Conservation (phyloP, 2,329 filamentous ascomycete genomes). For the Ramularia endophylla region DNA sequence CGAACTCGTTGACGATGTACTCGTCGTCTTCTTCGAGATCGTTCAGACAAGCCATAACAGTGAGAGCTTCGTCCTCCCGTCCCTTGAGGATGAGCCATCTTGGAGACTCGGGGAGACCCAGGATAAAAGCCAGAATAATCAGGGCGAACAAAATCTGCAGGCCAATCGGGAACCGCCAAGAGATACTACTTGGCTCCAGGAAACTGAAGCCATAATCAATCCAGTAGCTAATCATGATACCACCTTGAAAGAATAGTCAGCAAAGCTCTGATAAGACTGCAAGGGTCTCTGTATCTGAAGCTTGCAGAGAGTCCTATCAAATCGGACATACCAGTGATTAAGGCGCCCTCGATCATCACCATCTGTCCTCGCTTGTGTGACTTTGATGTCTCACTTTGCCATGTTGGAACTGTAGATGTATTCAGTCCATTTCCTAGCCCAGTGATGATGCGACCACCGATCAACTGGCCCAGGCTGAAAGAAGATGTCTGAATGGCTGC, state of each 20-base stretch:
- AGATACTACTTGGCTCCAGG: slow-evolving; percentile 29
- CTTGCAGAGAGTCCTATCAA: too few relatives aligned
- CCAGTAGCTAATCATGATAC: slow-evolving; percentile 38
- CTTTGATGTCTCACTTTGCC: slow-evolving; percentile 47
- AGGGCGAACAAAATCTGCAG: slow-evolving; percentile 49
- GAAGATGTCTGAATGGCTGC: slow-evolving; percentile 53
- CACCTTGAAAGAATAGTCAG: background rate
- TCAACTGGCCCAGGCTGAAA: slow-evolving; percentile 41
- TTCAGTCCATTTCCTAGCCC: slow-evolving; percentile 50
- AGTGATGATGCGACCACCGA: slow-evolving; percentile 47
- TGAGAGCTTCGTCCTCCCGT: slow-evolving; percentile 30
- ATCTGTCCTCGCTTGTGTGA: slow-evolving; percentile 35
- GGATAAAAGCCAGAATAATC: slow-evolving; percentile 39
- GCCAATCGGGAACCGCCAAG: slow-evolving; percentile 50
- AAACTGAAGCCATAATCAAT: slow-evolving; percentile 44
- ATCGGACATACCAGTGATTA: slow-evolving; percentile 36
- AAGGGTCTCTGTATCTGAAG: too few relatives aligned
- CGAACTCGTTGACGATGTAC: slow-evolving; percentile 21
- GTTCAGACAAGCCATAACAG: slow-evolving; percentile 28
- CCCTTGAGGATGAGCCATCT: slow-evolving; percentile 35
- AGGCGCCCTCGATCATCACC: slow-evolving; percentile 40
- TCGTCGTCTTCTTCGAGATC: slow-evolving; percentile 32
- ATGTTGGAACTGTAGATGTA: slow-evolving; percentile 41
- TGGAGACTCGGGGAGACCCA: slow-evolving; percentile 40
- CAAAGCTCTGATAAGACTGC: too few relatives aligned